A percentile compares a stretch with the other conserved stretches of the same genome.
Evolutionary conservation across 2,329 filamentous ascomycete species (phyloP).

Genomic region (Diaporthe sp.): DNA sequence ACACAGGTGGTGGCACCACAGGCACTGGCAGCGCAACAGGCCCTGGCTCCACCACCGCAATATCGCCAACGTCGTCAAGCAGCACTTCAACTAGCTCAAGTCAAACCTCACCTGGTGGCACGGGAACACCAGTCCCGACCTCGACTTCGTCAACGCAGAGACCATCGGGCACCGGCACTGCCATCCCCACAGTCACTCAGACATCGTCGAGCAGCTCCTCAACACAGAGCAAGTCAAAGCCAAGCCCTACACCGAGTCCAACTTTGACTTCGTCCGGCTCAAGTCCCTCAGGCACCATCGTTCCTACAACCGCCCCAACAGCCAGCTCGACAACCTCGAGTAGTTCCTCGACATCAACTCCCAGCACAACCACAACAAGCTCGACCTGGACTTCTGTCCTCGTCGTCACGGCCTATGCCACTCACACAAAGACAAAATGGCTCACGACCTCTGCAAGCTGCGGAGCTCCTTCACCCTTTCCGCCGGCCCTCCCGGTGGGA

Average conservation of each 20-base stretch:
- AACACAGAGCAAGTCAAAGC: not conserved
- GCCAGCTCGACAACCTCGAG: not conserved
- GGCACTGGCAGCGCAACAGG: not conserved
- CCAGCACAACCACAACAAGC: not conserved
- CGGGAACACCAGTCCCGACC: not conserved
- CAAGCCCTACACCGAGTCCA: not conserved
- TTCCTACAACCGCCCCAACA: not conserved
- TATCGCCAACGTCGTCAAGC: not conserved
- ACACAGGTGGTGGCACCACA: not conserved
- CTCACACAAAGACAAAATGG: not conserved
- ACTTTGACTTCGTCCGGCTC: not conserved
- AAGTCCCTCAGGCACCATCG: not conserved
- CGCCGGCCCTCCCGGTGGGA: not conserved
- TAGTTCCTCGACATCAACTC: not conserved
- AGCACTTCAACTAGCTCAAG: not conserved
- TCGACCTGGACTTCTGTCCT: not conserved
- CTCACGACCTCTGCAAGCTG: not conserved
- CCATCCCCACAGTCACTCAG: not conserved
- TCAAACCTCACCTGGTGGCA: not conserved
- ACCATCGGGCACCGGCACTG: not conserved
- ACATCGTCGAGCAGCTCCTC: not conserved
- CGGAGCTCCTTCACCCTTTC: slow-evolving; percentile 1
- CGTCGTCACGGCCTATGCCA: not conserved
- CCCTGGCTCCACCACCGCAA: not conserved
- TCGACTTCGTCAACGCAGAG: too few species aligned